Conservation (phyloP, 78 protist genomes). For the Corallochytrium limacisporum region DNA sequence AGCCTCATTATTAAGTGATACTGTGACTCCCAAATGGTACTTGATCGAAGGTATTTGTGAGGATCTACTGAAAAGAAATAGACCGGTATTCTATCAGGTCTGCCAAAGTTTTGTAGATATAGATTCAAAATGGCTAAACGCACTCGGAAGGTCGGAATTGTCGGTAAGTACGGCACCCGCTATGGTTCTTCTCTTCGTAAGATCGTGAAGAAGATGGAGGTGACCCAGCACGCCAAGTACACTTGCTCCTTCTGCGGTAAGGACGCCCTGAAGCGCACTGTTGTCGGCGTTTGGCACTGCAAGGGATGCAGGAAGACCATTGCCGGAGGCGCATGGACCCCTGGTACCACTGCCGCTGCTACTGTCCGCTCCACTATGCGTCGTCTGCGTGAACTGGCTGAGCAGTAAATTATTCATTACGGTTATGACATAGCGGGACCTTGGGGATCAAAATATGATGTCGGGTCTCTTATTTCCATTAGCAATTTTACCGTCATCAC, state of each 20-base stretch:
- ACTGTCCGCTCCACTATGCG: slow-evolving; percentile 85
- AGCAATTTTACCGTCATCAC: no score
- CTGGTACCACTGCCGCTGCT: slow-evolving; percentile 76
- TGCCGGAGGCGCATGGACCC: slow-evolving; percentile 95
- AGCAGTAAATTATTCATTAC: slow-evolving; percentile 8
- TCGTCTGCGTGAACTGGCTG: slow-evolving; percentile 80
- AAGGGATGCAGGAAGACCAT: slow-evolving; percentile 62
- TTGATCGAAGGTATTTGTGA: no score
- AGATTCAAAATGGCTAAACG: slow-evolving; percentile 84
- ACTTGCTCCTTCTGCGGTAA: slow-evolving; percentile 84
- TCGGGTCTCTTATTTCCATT: no score
- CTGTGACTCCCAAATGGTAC: no score
- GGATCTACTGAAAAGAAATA: no score
- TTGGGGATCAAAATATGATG: no score
- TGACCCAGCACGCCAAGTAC: slow-evolving; percentile 82
- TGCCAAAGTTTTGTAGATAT: no score
- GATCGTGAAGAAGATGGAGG: slow-evolving; percentile 85
- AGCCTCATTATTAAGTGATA: no score
- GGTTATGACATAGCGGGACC: no score
- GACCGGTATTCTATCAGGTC: no score
- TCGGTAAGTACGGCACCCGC: slow-evolving; percentile 97
- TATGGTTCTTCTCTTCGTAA: slow-evolving; percentile 95
- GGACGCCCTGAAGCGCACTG: slow-evolving; percentile 73
- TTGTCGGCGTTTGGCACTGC: slow-evolving; percentile 98
- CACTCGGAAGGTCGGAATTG: slow-evolving; percentile 94